Evolutionary conservation across 2,329 filamentous ascomycete genomes (phyloP).

Genomic region (Fusarium sp.): DNA sequence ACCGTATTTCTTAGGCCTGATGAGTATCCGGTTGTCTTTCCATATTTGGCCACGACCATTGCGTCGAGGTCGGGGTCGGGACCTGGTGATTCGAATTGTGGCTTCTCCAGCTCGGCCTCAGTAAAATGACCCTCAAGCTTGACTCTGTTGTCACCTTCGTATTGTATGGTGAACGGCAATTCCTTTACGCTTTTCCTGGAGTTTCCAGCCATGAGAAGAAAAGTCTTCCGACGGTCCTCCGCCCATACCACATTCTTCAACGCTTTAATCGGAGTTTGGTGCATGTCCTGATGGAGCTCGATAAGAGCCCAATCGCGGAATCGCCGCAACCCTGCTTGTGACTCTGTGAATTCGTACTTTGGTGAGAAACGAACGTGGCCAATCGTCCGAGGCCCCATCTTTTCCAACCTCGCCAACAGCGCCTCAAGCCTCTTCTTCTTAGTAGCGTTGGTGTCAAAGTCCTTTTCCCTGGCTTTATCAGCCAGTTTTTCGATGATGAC

Average conservation of each 20-base stretch:
- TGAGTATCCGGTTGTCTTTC: not conserved
- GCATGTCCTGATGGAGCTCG: not conserved
- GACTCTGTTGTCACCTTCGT: not conserved
- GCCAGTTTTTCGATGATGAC: no score
- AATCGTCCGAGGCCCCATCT: not conserved
- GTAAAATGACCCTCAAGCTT: not conserved
- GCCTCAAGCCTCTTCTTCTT: no score
- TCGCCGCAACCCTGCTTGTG: rapidly evolving
- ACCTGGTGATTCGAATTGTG: not conserved
- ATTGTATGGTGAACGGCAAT: rapidly evolving
- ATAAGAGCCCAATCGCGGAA: not conserved
- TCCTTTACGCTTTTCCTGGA: not conserved
- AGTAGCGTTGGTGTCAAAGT: no score
- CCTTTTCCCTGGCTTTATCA: no score
- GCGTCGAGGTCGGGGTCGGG: rapidly evolving
- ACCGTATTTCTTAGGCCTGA: constrained; percentile 9
- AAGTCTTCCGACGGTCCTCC: rapidly evolving
- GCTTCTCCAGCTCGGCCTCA: not conserved
- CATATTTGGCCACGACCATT: constrained; percentile 4
- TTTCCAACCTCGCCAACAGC: no score
- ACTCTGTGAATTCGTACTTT: not conserved
- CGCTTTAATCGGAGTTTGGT: rapidly evolving
- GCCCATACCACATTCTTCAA: not conserved
- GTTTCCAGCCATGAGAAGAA: not conserved
- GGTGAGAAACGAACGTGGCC: not conserved